Conservation (phyloP, 1,139 yeast genomes). For the Geotrichum citri-aurantii region DNA sequence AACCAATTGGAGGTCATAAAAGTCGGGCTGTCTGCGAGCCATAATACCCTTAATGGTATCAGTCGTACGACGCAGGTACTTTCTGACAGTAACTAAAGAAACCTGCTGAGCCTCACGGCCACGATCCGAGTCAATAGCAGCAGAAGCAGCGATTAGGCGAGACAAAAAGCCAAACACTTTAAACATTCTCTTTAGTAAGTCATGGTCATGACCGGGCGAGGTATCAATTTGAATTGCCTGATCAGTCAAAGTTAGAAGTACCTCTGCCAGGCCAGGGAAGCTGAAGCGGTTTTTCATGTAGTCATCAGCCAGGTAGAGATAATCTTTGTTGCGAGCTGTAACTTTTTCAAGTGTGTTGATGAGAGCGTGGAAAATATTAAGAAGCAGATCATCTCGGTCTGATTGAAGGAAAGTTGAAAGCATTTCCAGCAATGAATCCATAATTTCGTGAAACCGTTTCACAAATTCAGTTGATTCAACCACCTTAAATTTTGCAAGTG, state of each 20-base stretch:
- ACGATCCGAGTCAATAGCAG: conserved; percentile 26
- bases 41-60: conserved; percentile 24
- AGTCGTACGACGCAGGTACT: conserved; percentile 23
- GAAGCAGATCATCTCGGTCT: conserved; percentile 26
- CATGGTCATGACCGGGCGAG: conserved; percentile 21
- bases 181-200: conserved; percentile 23
- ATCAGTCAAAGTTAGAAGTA: conserved; percentile 23
- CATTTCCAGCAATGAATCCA: conserved; percentile 39
- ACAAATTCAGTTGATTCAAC: conserved; percentile 28
- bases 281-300: conserved; percentile 27
- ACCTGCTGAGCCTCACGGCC: conserved; percentile 23
- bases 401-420: conserved; percentile 23
- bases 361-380: conserved; percentile 27
- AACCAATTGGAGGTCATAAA: conserved; percentile 23
- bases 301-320: conserved; percentile 27
- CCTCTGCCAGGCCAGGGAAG: conserved; percentile 27
- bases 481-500: conserved; percentile 23
- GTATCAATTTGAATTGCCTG: conserved; percentile 21
- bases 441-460: conserved; percentile 35
- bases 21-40: conserved; percentile 20
- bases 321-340: conserved; percentile 25
- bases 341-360: conserved; percentile 29
- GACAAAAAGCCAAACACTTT: conserved; percentile 27
- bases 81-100: conserved; percentile 20
- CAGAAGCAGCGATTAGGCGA: conserved; percentile 28